Conservation (phyloP, 2,329 filamentous ascomycete species). For the Penicillium corylophilum region DNA sequence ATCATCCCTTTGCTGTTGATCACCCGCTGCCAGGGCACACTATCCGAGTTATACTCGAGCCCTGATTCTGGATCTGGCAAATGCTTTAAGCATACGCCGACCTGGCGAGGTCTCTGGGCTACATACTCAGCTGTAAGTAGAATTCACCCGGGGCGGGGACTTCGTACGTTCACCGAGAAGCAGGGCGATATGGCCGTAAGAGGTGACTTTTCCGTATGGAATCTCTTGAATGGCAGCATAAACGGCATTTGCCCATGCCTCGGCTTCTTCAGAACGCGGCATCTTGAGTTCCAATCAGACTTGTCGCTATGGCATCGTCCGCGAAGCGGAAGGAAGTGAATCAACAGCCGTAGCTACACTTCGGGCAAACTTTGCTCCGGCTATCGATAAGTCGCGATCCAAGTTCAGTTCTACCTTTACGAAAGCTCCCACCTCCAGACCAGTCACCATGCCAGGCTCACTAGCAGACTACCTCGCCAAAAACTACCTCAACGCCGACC, state of each 20-base stretch:
- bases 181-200: conserved; percentile 72
- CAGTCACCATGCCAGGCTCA: conserved; percentile 31
- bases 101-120: conserved; percentile 77
- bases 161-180: conserved; percentile 60
- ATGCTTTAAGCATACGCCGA: conserved; percentile 87
- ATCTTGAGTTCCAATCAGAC: conserved; percentile 25
- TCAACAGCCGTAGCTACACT: conserved; percentile 2
- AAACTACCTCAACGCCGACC: conserved; percentile 77
- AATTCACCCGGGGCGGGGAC: conserved; percentile 11
- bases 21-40: conserved; percentile 92
- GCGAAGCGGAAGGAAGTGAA: background rate
- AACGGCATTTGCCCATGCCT: conserved; percentile 60
- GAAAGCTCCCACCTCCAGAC: background rate
- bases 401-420: conserved; percentile 6
- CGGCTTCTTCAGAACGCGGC: conserved; percentile 49
- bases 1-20: conserved; percentile 85
- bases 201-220: conserved; percentile 78
- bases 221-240: conserved; percentile 85
- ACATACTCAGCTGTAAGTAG: conserved; percentile 17
- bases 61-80: conserved; percentile 58
- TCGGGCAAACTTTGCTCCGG: conserved; percentile 26
- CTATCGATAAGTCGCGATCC: conserved; percentile 19
- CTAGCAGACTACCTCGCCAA: conserved; percentile 85
- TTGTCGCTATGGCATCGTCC: background rate
- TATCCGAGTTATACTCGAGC: conserved; percentile 66